These are phyloP conservation scores for Smallanthus sonchifolius DNA, from an alignment of 129 eudicot genomes.

Conservation along the genomic window DNA sequence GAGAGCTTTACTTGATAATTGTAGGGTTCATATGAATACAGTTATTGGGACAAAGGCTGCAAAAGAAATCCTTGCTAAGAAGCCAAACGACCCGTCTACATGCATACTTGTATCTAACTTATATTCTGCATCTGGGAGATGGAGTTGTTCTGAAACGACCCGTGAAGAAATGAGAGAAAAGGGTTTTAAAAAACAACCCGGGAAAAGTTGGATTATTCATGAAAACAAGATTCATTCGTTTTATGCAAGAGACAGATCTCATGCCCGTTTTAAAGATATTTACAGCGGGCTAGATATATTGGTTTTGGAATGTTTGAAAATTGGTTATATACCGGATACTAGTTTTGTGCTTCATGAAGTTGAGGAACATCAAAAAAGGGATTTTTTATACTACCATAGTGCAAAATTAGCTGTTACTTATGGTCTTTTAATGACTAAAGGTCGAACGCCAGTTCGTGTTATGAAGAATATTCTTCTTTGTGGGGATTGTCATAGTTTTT, in stretches of 20 bases:
- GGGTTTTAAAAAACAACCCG: conserved; percentile 68
- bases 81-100: conserved; percentile 74
- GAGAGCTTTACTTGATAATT: conserved; percentile 78
- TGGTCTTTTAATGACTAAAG: conserved; percentile 56
- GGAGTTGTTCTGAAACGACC: conserved; percentile 74
- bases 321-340: conserved; percentile 82
- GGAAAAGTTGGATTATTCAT: conserved; percentile 68
- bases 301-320: conserved; percentile 65
- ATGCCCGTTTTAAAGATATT: conserved; percentile 62
- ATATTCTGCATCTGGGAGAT: conserved; percentile 81
- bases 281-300: conserved; percentile 67
- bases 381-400: conserved; percentile 85
- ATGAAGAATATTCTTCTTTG: conserved; percentile 72
- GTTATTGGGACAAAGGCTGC: conserved; percentile 56
- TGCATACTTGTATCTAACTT: conserved; percentile 73
- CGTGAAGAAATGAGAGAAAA: conserved; percentile 77
- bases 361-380: conserved; percentile 81
- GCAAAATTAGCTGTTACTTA: conserved; percentile 77
- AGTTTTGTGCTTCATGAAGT: conserved; percentile 96
- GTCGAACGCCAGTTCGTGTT: conserved; percentile 55
- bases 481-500: conserved; percentile 87
- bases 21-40: conserved; percentile 43
- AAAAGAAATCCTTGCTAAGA: conserved; percentile 61
- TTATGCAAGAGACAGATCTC: conserved; percentile 69
- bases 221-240: conserved; percentile 66